Evolutionary conservation across 768 basidiomycete genomes (phyloP), one percentile per base, ranked within the genome.

Genomic region (Mycena vulgaris): DNA sequence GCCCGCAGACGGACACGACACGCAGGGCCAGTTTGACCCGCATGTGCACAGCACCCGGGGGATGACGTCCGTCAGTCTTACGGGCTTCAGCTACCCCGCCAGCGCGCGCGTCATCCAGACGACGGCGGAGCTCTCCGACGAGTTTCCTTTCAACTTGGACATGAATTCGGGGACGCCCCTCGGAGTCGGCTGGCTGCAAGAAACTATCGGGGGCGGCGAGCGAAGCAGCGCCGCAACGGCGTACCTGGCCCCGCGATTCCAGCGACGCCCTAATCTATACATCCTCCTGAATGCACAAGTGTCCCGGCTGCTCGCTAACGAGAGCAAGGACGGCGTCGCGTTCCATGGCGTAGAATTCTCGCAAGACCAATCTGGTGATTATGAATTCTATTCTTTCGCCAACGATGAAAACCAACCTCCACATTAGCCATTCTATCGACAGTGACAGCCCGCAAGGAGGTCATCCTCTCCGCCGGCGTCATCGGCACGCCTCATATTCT

Each of bases 1-100:
- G 14, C 83, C 86, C 3, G 77, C 77, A 5, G 84, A 85, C 59
- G 58, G 75, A 13, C 84, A 84, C 63, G 77, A 84, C 64, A 83
- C 76, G 40, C 75, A 75, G 4, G 82, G 83, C 6, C 76, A 86
- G 68, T 83, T 79, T 65, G 68, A 82, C 64, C 83, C 85, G 1
- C 33, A 67, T 0, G 66, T 83, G 21, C 85, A 86, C 65, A 77
- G 83, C 14, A 76, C 73, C n/a, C 53, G 68, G 8, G 85, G 85
- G 14, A 70, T 76, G 8, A 75, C 73, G 30, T 64, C 69, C 0
- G 80, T 81, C 55, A 81, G 80, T 60, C 74, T 84, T 3, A 70
- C 74, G 78, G 63, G 52, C 4, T 45, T 39, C 49, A 8, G 49
- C 7, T 53, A 60, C 10, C 63, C 68, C n/a, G 75, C 82, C 82